A percentile compares a stretch with the other conserved stretches of the same genome.
Evolutionary conservation across 2,329 filamentous ascomycete genomes (phyloP).

Genomic region (Helicocarpus griseus): DNA sequence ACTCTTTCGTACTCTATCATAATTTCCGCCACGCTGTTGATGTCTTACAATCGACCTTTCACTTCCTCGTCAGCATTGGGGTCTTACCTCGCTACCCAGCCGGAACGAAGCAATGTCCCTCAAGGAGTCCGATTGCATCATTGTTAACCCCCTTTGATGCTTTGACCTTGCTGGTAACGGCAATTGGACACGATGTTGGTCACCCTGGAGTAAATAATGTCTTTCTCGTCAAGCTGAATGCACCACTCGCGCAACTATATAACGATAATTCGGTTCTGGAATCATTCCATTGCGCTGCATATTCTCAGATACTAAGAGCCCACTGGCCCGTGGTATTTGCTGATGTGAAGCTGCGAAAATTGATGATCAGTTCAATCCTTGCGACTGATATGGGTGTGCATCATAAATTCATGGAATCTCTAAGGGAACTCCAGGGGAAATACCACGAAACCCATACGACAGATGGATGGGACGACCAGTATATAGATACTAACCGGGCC

Average conservation of each 20-base stretch:
- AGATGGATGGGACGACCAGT: conserved; percentile 67
- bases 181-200: conserved; percentile 96
- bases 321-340: conserved; percentile 82
- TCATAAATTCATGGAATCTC: conserved; percentile 89
- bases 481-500: conserved; percentile 65
- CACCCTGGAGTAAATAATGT: conserved; percentile 98
- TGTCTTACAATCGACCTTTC: conserved; percentile 86
- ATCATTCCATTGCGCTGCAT: conserved; percentile 94
- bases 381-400: conserved; percentile 97
- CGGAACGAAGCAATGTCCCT: conserved; percentile 20
- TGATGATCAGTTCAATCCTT: conserved; percentile 96
- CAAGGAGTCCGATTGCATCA: conserved; percentile 57
- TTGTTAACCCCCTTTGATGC: conserved; percentile 81
- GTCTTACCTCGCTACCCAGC: conserved; percentile 59
- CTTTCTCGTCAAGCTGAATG: conserved; percentile 83
- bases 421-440: conserved; percentile 71
- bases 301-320: conserved; percentile 84
- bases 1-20: conserved; percentile 91
- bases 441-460: conserved; percentile 55
- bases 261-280: conserved; percentile 95
- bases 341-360: conserved; percentile 66
- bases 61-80: conserved; percentile 74
- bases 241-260: conserved; percentile 87
- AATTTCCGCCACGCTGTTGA: conserved; percentile 97
- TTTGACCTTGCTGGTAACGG: conserved; percentile 79